A percentile compares a stretch with the other conserved stretches of the same genome.
Conservation (phyloP, 2,329 filamentous ascomycete species). For the Ceratocystis cacaofunesta region DNA sequence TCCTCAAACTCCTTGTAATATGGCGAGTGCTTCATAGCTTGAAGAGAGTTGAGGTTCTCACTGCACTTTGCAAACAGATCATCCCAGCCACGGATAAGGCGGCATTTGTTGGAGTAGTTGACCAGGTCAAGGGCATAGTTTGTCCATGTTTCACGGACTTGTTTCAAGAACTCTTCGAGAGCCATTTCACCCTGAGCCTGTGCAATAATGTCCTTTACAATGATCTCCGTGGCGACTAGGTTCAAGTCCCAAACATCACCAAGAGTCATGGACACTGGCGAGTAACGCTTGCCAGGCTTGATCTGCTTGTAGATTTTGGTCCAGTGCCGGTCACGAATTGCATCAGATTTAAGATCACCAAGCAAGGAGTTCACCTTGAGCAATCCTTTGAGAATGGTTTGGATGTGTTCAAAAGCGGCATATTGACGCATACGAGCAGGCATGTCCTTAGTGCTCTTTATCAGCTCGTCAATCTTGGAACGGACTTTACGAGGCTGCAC, state of each 20-base stretch:
- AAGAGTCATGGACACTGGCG: constrained; percentile 85
- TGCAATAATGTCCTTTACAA: constrained; percentile 83
- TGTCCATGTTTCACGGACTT: constrained; percentile 93
- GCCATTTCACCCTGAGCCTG: constrained; percentile 98
- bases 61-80: constrained; percentile 97
- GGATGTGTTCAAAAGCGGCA: constrained; percentile 97
- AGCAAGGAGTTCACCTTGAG: constrained; percentile 84
- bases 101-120: constrained; percentile 95
- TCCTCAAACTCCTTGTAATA: constrained; percentile 99
- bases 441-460: constrained; percentile 99
- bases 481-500: constrained; percentile 90
- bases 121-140: constrained; percentile 89
- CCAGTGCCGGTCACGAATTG: constrained; percentile 93
- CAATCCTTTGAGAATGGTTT: constrained; percentile 72
- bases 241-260: constrained; percentile 98
- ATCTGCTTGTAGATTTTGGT: constrained; percentile 93
- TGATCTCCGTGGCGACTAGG: constrained; percentile 67
- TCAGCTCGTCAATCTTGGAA: constrained; percentile 72
- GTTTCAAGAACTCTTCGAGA: constrained; percentile 89
- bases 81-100: constrained; percentile 93
- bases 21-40: constrained; percentile 96
- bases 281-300: constrained; percentile 85
- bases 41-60: constrained; percentile 91
- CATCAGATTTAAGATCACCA: constrained; percentile 86
- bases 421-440: constrained; percentile 98